Conservation (phyloP, 2,329 filamentous ascomycete genomes). For the Paramyrothecium roridum region DNA sequence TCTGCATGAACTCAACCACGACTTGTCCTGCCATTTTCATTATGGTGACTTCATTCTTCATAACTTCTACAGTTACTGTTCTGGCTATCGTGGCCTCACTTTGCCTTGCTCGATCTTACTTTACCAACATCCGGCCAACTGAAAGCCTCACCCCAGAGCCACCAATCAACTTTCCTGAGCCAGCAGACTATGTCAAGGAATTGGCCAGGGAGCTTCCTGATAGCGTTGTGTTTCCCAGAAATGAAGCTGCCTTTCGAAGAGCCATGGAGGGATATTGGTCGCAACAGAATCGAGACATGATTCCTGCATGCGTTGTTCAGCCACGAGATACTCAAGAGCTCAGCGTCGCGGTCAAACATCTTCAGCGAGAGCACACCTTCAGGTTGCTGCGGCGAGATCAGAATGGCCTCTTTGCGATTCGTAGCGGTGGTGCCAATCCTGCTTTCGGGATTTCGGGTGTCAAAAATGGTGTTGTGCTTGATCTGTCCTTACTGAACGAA, state of each 20-base stretch:
- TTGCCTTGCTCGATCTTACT: too few species aligned
- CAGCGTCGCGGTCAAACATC: neutral
- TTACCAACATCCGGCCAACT: too few species aligned
- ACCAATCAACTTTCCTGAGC: too few species aligned
- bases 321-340: neutral
- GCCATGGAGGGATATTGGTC: neutral
- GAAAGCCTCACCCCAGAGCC: too few species aligned
- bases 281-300: neutral
- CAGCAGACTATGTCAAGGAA: neutral
- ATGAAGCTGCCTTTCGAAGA: neutral
- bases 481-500: neutral
- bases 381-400: neutral
- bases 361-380: neutral
- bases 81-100: too few species aligned
- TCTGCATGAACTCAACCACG: too few species aligned
- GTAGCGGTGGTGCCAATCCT: neutral
- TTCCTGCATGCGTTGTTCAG: neutral
- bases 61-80: too few species aligned
- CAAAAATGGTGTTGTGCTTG: neutral
- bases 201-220: neutral
- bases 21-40: too few species aligned
- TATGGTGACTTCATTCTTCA: too few species aligned
- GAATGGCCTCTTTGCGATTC: neutral
- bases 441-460: neutral
- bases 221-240: neutral